These are phyloP conservation scores for Rhodotorula sp. DNA, from an alignment of 1,284 basidiomycete species.

Conservation along the genomic window DNA sequence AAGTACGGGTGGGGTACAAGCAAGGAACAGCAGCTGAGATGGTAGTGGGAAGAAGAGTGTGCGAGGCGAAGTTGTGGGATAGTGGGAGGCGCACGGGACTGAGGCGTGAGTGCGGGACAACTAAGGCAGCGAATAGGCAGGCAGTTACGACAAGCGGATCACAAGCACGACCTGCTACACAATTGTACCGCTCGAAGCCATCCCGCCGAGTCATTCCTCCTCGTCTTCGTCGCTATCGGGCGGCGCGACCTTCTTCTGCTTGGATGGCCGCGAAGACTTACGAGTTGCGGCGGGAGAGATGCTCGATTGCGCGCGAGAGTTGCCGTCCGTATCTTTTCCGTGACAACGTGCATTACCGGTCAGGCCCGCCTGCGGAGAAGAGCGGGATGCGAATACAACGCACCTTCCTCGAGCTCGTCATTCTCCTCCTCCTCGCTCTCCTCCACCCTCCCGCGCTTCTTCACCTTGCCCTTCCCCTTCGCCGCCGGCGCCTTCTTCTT, in stretches of 20 bases:
- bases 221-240: constrained; percentile 1
- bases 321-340: neutral
- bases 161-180: neutral
- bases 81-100: no score
- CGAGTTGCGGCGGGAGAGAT: neutral
- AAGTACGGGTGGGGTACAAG: no score
- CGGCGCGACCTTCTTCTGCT: neutral
- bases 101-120: no score
- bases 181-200: neutral
- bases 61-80: no score
- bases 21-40: no score
- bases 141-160: no score
- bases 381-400: neutral
- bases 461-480: neutral
- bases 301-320: neutral
- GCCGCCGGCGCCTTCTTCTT: constrained; percentile 11
- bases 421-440: constrained; percentile 35
- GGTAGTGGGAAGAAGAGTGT: no score
- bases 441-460: constrained; percentile 16
- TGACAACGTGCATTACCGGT: neutral
- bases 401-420: constrained; percentile 28
- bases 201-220: neutral
- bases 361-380: neutral
- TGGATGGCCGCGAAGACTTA: neutral
- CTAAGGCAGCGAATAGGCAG: no score